These are phyloP conservation scores for Planoprotostelium fungivorum DNA, from an alignment of 78 protist genomes.

Conservation along the genomic window DNA sequence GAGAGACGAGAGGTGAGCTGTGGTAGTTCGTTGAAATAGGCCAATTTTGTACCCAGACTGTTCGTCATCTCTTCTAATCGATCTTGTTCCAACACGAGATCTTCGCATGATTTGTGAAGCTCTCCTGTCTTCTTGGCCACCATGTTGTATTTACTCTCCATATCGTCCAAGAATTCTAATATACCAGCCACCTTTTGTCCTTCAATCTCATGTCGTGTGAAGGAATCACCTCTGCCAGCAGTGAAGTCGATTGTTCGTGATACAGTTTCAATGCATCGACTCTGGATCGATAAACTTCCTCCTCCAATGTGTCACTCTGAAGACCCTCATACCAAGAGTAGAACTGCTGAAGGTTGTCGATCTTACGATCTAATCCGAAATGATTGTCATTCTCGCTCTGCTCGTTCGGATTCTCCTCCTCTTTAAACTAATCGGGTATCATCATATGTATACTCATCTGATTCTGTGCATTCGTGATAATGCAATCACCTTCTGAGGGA, in stretches of 20 bases:
- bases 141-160: not conserved
- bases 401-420: not conserved
- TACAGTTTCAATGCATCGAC: not conserved
- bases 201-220: too few relatives aligned
- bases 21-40: conserved; percentile 34
- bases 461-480: too few relatives aligned
- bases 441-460: not conserved
- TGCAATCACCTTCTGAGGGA: not conserved
- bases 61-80: conserved; percentile 44
- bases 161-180: not conserved
- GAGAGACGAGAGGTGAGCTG: conserved; percentile 28
- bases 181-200: not conserved
- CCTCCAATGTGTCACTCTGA: not conserved
- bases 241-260: not conserved
- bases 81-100: conserved; percentile 55
- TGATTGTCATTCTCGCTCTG: not conserved
- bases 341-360: not conserved
- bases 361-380: not conserved
- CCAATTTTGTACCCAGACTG: conserved; percentile 37
- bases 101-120: conserved; percentile 50
- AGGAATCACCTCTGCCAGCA: not conserved
- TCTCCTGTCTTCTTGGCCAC: conserved; percentile 50
- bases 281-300: not conserved
- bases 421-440: not conserved
- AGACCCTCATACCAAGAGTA: not conserved